Evolutionary conservation across 805 yeast genomes (phyloP).

Genomic region (Clavispora vitiphila): DNA sequence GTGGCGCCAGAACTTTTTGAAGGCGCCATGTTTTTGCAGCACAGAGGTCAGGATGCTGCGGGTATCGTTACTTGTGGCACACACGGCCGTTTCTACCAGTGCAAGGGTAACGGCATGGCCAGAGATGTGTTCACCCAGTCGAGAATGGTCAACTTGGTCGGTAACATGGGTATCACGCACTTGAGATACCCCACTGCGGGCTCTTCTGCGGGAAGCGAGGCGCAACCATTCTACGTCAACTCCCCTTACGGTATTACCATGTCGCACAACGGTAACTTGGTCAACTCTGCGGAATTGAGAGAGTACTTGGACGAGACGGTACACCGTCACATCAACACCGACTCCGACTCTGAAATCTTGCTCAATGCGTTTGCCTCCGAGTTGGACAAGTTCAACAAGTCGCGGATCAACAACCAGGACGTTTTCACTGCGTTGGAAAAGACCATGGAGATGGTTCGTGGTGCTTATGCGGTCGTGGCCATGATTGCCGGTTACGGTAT

Average conservation of each 20-base stretch:
- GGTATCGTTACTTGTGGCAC: slow-evolving; percentile 95
- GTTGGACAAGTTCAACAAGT: slow-evolving; percentile 85
- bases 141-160: slow-evolving; percentile 74
- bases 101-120: slow-evolving; percentile 99
- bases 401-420: slow-evolving; percentile 87
- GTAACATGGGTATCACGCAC: slow-evolving; percentile 94
- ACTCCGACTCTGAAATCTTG: slow-evolving; percentile 88
- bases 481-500: slow-evolving; percentile 95
- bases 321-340: slow-evolving; percentile 96
- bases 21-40: slow-evolving; percentile 89
- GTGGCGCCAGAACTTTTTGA: slow-evolving; percentile 91
- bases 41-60: slow-evolving; percentile 99
- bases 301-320: slow-evolving; percentile 85
- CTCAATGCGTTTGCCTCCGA: slow-evolving; percentile 89
- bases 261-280: slow-evolving; percentile 93
- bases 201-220: slow-evolving; percentile 90
- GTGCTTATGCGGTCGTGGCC: slow-evolving; percentile 96
- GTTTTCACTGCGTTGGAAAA: slow-evolving; percentile 82
- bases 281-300: slow-evolving; percentile 74
- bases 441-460: slow-evolving; percentile 75
- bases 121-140: slow-evolving; percentile 89
- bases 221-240: slow-evolving; percentile 97
- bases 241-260: slow-evolving; percentile 91
- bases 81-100: slow-evolving; percentile 90
- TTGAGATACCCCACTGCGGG: slow-evolving; percentile 98